Evolutionary conservation across 2,329 filamentous ascomycete genomes (phyloP).

Genomic region (Cladophialophora exuberans): DNA sequence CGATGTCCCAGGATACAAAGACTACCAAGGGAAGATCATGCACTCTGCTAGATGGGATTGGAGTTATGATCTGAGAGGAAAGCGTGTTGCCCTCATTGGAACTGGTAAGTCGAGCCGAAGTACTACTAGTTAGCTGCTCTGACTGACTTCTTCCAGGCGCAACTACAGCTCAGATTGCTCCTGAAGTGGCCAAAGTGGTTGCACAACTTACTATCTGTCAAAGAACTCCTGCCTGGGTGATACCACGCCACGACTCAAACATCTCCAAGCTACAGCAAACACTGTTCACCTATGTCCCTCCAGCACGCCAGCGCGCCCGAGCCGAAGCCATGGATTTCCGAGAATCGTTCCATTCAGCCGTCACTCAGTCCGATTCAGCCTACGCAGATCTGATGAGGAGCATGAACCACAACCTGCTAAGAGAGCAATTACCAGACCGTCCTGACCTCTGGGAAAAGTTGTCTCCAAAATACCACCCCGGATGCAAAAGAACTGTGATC

Average conservation of each 20-base stretch:
- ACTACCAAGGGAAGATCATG: conserved; percentile 36
- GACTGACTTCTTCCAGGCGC: conserved; percentile 48
- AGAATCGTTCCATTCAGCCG: conserved; percentile 52
- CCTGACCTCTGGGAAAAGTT: conserved; percentile 58
- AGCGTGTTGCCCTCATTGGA: conserved; percentile 61
- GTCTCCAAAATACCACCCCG: conserved; percentile 56
- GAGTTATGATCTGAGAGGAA: conserved; percentile 56
- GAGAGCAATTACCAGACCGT: conserved; percentile 50
- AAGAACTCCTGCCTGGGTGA: conserved; percentile 62
- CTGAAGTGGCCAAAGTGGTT: conserved; percentile 56
- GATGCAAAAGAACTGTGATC: conserved; percentile 50
- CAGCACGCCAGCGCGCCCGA: conserved; percentile 54
- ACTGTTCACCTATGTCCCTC: conserved; percentile 55
- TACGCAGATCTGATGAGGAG: conserved; percentile 47
- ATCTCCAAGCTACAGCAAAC: conserved; percentile 48
- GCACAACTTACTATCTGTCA: conserved; percentile 59
- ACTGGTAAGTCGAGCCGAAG: conserved; percentile 47
- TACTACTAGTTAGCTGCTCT: not conserved
- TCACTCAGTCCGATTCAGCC: conserved; percentile 43
- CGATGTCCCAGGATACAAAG: conserved; percentile 31
- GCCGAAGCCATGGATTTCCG: conserved; percentile 41
- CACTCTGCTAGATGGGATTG: conserved; percentile 46
- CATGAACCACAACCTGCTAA: conserved; percentile 44
- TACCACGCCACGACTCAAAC: conserved; percentile 55
- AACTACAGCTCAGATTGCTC: conserved; percentile 62